Evolutionary conservation across 768 basidiomycete species (phyloP), one percentile per base, ranked within the genome.

Genomic region (Antrodiella citrinella): DNA sequence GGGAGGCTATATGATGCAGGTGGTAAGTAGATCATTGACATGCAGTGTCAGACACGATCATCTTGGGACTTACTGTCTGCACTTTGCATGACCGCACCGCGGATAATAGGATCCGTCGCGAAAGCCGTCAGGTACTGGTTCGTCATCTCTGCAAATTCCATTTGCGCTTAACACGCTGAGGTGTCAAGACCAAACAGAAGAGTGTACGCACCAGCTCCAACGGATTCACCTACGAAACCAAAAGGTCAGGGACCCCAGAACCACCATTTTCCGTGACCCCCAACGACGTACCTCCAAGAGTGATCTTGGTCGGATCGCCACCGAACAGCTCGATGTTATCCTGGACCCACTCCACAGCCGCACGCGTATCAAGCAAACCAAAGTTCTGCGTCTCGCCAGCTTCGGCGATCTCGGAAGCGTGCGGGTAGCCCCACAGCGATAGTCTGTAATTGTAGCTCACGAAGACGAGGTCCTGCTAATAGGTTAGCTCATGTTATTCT

Each of bases 281-380:
- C 7, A 35, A 35, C 15, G 30, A 7, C 50, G 35, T 20, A 61
- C 59, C 59, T 48, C 57, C 56, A 7, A 68, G 54, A 57, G 15
- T 59, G 47, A 54, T 54, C 41, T 54, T 54, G 3, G 19, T 42
- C 4, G 54, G 54, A 24, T 54, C 66, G 1, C 69, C 69, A 18
- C 69, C 69, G 49, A 70, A 70, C 21, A 54, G 50, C 10, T 45
- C 47, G 42, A 67, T 66, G 48, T 70, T 64, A 38, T 60, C 57
- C 24, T 59, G 60, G 23, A 69, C 50, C 69, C 67, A 68, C 22
- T 67, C 54, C 5, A 69, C 58, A 1, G 65, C 66, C 21, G 61
- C 58, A 21, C 59, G 51, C 22, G 48, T 51, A 43, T 64, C 61
- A 4, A 59, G 55, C n/a, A 62, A 47, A 12, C 60, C 62, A 39